Evolutionary conservation across 345 rosid species (phyloP).

Genomic region (Salix brachista): DNA sequence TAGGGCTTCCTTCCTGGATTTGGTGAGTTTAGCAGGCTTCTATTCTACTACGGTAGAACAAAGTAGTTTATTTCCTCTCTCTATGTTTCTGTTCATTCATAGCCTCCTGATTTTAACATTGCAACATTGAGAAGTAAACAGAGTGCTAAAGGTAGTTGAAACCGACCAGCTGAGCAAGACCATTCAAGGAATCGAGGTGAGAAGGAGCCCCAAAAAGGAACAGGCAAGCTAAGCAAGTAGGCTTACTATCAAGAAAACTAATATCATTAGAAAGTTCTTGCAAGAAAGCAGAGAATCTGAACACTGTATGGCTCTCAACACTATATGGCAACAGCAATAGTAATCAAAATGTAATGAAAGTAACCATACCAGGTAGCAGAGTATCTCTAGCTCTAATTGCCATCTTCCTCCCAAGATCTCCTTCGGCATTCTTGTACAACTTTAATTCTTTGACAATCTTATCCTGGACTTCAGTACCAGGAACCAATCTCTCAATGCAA

Average conservation of each 20-base stretch:
- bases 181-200: too few species aligned
- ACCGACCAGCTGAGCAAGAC: too few species aligned
- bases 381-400: slow-evolving; percentile 80
- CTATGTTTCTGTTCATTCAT: too few species aligned
- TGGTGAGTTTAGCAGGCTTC: too few species aligned
- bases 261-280: neutral
- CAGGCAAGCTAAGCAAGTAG: too few species aligned
- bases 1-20: too few species aligned
- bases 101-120: too few species aligned
- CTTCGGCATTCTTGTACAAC: slow-evolving; percentile 66
- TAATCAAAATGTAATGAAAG: slow-evolving; percentile 8
- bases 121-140: too few species aligned
- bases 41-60: too few species aligned
- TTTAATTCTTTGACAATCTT: slow-evolving; percentile 61
- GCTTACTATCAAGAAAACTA: neutral
- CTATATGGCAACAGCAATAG: slow-evolving; percentile 3
- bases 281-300: neutral
- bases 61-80: too few species aligned
- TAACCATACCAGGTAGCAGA: slow-evolving; percentile 57
- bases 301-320: neutral
- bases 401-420: slow-evolving; percentile 90
- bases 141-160: too few species aligned
- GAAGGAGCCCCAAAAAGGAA: too few species aligned
- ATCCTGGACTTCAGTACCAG: slow-evolving; percentile 67
- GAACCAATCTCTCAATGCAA: slow-evolving; percentile 79